phyloP scores from a whole-genome alignment of 2,329 filamentous ascomycete species.

The Stachybotrys chartarum region DNA sequence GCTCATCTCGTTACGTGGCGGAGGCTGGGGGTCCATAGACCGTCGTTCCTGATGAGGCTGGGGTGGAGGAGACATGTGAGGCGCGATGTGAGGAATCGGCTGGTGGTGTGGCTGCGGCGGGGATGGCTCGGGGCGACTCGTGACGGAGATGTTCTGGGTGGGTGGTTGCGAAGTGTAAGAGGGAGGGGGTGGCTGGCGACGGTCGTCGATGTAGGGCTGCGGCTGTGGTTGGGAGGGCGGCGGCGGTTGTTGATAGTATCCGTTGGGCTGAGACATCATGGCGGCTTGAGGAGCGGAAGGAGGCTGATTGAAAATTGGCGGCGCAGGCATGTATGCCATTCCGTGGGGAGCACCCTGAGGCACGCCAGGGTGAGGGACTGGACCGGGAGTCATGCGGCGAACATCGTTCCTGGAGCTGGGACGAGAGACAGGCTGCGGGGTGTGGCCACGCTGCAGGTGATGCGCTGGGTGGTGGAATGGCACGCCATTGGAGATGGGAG shows the following conservation, averaged over 20 bases:
- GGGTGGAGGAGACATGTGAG: constrained; percentile 46
- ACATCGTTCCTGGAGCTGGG: constrained; percentile 70
- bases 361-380: constrained; percentile 54
- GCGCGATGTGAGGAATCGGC: constrained; percentile 39
- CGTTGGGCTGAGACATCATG: constrained; percentile 15
- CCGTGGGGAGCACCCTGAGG: constrained; percentile 43
- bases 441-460: constrained; percentile 59
- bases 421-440: constrained; percentile 72
- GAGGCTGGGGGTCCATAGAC: constrained; percentile 44
- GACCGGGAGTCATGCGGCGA: constrained; percentile 64
- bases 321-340: constrained; percentile 77
- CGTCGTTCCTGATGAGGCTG: constrained; percentile 31
- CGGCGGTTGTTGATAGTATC: constrained; percentile 25
- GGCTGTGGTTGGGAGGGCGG: constrained; percentile 40
- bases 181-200: constrained; percentile 58
- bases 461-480: constrained; percentile 46
- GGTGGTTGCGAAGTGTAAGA: constrained; percentile 53
- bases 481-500: constrained; percentile 72
- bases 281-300: constrained; percentile 10
- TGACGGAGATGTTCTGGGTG: constrained; percentile 35
- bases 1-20: constrained; percentile 40
- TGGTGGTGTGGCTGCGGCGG: constrained; percentile 52
- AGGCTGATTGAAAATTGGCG: too few species aligned
- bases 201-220: constrained; percentile 69
- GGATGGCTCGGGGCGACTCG: constrained; percentile 46